A percentile compares a stretch with the other conserved stretches of the same genome.
These are phyloP conservation scores for Xerocomellus dryophilus DNA, from an alignment of 768 basidiomycete species.

Conservation along the genomic window DNA sequence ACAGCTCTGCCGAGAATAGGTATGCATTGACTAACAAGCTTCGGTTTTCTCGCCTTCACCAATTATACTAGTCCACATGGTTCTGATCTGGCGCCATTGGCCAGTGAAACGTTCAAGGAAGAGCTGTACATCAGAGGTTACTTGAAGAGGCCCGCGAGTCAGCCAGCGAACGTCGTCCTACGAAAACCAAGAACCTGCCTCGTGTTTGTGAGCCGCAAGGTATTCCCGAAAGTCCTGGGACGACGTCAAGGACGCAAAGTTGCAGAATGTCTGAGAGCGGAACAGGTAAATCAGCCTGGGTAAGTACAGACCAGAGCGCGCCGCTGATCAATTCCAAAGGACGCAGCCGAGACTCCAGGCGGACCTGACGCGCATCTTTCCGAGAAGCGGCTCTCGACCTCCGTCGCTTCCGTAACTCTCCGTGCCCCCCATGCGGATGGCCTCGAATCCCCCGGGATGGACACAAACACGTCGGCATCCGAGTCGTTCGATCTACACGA, in stretches of 20 bases:
- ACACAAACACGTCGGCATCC: slow-evolving; percentile 10
- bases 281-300: slow-evolving; percentile 12
- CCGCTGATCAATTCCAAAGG: slow-evolving; percentile 10
- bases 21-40: background rate
- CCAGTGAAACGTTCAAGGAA: slow-evolving; percentile 28
- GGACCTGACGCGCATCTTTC: background rate
- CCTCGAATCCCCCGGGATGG: slow-evolving; percentile 13
- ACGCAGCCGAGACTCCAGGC: background rate
- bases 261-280: slow-evolving; percentile 10
- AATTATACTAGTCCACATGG: slow-evolving; percentile 4
- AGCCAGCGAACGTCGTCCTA: background rate
- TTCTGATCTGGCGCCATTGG: slow-evolving; percentile 22
- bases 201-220: slow-evolving; percentile 1
- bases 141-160: slow-evolving; percentile 18
- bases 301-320: background rate
- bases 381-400: slow-evolving; percentile 3
- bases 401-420: slow-evolving; percentile 12
- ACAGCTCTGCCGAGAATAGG: slow-evolving; percentile 6
- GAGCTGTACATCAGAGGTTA: slow-evolving; percentile 30
- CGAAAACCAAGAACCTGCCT: slow-evolving; percentile 1
- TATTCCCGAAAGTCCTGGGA: slow-evolving; percentile 17
- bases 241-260: slow-evolving; percentile 20
- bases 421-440: background rate
- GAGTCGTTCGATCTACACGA: slow-evolving; percentile 27
- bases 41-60: background rate